These are phyloP conservation scores for Camellia japonica DNA, from an alignment of 148 eudicot species.

Conservation along the genomic window DNA sequence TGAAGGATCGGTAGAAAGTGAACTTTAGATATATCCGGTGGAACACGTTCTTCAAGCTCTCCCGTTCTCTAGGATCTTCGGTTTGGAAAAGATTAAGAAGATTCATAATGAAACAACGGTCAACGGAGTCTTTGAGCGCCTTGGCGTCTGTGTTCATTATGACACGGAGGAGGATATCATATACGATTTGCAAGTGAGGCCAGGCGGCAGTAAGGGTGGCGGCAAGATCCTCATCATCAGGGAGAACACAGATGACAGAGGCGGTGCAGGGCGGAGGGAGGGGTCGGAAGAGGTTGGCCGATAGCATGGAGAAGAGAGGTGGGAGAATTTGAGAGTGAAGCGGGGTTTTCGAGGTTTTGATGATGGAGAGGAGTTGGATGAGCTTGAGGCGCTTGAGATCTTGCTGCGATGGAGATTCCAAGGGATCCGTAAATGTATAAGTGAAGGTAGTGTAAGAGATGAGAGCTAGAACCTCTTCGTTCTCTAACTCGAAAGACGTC, in stretches of 20 bases:
- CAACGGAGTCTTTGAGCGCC: conserved; percentile 15
- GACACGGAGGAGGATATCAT: conserved; percentile 35
- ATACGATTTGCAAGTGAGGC: conserved; percentile 42
- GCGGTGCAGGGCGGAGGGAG: conserved; percentile 33
- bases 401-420: conserved; percentile 32
- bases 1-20: conserved; percentile 38
- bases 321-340: conserved; percentile 22
- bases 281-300: conserved; percentile 41
- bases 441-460: conserved; percentile 31
- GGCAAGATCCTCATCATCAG: conserved; percentile 38
- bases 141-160: conserved; percentile 20
- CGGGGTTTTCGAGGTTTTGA: conserved; percentile 26
- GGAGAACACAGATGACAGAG: conserved; percentile 14
- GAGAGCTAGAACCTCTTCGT: conserved; percentile 34
- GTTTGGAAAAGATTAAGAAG: conserved; percentile 44
- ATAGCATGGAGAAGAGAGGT: conserved; percentile 35
- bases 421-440: conserved; percentile 31
- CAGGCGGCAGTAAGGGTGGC: conserved; percentile 33
- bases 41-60: conserved; percentile 38
- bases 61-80: conserved; percentile 47
- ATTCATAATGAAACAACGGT: conserved; percentile 31
- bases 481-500: conserved; percentile 8
- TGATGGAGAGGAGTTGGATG: conserved; percentile 33
- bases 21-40: conserved; percentile 42
- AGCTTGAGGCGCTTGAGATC: conserved; percentile 41